phyloP scores from a whole-genome alignment of 2,329 filamentous ascomycete genomes.

The Calonectria leucothoes region DNA sequence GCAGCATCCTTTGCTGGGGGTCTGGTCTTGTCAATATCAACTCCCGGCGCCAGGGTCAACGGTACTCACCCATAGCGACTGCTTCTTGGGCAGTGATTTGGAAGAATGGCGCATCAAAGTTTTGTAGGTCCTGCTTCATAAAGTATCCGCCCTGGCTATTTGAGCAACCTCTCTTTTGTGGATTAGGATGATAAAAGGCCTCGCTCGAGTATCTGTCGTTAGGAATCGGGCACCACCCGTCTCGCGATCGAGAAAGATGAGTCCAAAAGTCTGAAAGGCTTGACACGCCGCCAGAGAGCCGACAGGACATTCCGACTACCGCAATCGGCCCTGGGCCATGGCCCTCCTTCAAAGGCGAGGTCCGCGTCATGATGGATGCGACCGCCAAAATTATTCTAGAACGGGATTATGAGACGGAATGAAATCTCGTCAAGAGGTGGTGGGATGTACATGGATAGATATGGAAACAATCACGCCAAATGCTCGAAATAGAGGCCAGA shows the following conservation, averaged over 20 bases:
- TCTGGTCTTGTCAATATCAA: conserved; percentile 45
- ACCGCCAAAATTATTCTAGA: not conserved
- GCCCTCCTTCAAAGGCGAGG: not conserved
- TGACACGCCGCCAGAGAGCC: conserved; percentile 57
- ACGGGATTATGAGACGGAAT: not conserved
- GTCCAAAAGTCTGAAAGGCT: conserved; percentile 58
- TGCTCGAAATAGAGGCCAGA: no score
- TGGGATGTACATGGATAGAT: not conserved
- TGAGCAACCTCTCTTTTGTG: conserved; percentile 53
- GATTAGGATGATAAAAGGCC: conserved; percentile 56
- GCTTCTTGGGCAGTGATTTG: conserved; percentile 63
- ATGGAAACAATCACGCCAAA: no score
- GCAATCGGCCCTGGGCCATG: conserved; percentile 49
- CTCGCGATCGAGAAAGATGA: conserved; percentile 53
- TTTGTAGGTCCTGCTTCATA: conserved; percentile 57
- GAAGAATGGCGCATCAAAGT: conserved; percentile 66
- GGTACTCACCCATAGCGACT: conserved; percentile 54
- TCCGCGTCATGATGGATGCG: not conserved
- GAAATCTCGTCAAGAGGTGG: not conserved
- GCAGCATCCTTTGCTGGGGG: conserved; percentile 63
- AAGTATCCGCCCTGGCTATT: conserved; percentile 54
- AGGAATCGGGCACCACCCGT: conserved; percentile 55
- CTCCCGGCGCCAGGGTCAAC: not conserved
- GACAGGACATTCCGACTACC: conserved; percentile 61
- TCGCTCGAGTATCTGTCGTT: conserved; percentile 59